Evolutionary conservation across 2,329 filamentous ascomycete genomes (phyloP), one percentile per base, ranked within the genome.

Genomic region (Tolypocladium sp.): DNA sequence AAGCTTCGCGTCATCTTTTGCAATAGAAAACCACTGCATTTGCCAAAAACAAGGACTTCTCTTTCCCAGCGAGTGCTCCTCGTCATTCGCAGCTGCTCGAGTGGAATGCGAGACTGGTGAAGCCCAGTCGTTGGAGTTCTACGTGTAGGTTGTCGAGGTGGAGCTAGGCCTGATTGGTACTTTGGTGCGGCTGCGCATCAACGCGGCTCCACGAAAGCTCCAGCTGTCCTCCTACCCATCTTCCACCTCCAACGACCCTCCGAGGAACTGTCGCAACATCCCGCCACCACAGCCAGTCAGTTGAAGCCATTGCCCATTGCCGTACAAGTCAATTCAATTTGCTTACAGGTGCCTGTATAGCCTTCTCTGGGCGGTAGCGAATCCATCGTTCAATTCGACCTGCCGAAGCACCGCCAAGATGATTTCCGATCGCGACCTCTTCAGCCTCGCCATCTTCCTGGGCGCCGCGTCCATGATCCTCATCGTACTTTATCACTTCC

Each of bases 391-490:
- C 38, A 22, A 20, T 12, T 40, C 17, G 5, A 9, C 25, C 51
- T 51, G 20, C 38, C 57, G 13, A 64, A 42, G 63, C 60, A 53
- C 52, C 62, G 61, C 69, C 79, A 90, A 69, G 55, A 99, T 99
- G 94, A 97, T 99, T 73, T 89, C 92, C 73, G 94, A 99, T 85
- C 79, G 83, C 73, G 87, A 94, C 65, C 87, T 99, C 68, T 97
- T 97, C 82, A 84, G 84, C 63, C 85, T 99, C 37, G 92, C 94
- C 74, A 87, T 97, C 73, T 93, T 97, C 74, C 89, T 99, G 61
- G 94, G 94, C 77, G 89, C 87, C 58, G 84, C 87, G 46, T 86
- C 93, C 63, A 93, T 97, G 90, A 80, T 97, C 52, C 82, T 99
- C 62, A 97, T 97, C 65, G 86, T 99, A 37, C 77, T 96, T 35